Conservation (phyloP, 306 rosid species). For the Ziziphus jujuba region DNA sequence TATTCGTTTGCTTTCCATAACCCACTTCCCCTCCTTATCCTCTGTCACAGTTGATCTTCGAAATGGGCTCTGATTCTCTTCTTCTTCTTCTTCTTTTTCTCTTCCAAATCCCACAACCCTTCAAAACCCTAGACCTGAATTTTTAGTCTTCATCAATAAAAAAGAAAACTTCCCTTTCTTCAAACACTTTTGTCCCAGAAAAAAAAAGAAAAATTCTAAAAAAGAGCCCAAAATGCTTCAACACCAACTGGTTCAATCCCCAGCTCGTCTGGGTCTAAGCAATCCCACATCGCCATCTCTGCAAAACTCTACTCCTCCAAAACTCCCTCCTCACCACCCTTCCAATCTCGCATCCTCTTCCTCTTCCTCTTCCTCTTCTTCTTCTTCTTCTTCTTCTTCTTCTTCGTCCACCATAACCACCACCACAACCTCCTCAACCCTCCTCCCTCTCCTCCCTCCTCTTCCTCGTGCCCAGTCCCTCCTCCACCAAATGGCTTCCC, state of each 20-base stretch:
- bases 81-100: no score
- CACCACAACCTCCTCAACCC: slow-evolving; percentile 46
- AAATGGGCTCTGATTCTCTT: no score
- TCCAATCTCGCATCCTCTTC: slow-evolving; percentile 10
- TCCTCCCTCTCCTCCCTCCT: slow-evolving; percentile 83
- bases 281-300: slow-evolving; percentile 80
- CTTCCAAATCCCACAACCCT: no score
- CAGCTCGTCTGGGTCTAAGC: slow-evolving; percentile 80
- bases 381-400: slow-evolving; percentile 20
- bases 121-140: no score
- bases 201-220: slow-evolving; percentile 32
- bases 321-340: slow-evolving; percentile 60
- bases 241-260: slow-evolving; percentile 78
- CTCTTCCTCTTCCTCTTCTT: neutral
- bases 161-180: no score
- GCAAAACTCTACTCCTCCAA: slow-evolving; percentile 68
- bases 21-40: no score
- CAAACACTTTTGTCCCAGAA: no score
- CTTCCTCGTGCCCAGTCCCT: slow-evolving; percentile 86
- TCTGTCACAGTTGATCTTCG: no score
- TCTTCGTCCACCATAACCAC: no score
- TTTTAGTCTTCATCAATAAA: no score
- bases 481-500: slow-evolving; percentile 82
- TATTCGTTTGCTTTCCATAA: no score
- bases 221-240: slow-evolving; percentile 65